phyloP scores from a whole-genome alignment of 805 yeast species.

The Wickerhamomyces alni region DNA sequence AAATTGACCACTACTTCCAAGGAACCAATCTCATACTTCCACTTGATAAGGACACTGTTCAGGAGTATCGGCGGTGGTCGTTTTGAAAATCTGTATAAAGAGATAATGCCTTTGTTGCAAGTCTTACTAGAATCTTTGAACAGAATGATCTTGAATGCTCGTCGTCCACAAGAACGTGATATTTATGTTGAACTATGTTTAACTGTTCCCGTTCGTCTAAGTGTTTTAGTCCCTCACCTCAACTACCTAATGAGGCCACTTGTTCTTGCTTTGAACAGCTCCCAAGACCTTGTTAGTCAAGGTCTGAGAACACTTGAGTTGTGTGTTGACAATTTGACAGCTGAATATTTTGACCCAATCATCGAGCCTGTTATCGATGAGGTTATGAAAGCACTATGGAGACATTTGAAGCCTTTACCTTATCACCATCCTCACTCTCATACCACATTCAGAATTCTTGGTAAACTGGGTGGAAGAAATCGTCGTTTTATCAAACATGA shows the following conservation, averaged over 20 bases:
- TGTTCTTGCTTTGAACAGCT: constrained; percentile 83
- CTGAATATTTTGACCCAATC: constrained; percentile 95
- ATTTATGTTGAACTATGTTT: constrained; percentile 91
- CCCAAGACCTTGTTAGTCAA: constrained; percentile 88
- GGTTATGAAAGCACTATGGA: constrained; percentile 90
- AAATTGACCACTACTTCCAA: constrained; percentile 76
- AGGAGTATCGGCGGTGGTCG: constrained; percentile 96
- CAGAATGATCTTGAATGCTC: constrained; percentile 73
- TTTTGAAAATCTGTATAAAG: constrained; percentile 87
- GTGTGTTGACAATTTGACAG: constrained; percentile 93
- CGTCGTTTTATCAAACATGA: constrained; percentile 79
- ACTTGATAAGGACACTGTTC: constrained; percentile 81
- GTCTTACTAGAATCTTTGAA: constrained; percentile 81
- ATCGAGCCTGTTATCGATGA: constrained; percentile 95
- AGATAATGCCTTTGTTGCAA: constrained; percentile 86
- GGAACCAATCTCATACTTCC: constrained; percentile 87
- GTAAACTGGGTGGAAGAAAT: constrained; percentile 95
- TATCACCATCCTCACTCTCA: constrained; percentile 94
- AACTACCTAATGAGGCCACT: constrained; percentile 86
- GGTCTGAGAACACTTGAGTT: constrained; percentile 92
- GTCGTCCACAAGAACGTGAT: constrained; percentile 87
- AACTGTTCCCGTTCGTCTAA: constrained; percentile 91
- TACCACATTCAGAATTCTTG: constrained; percentile 86
- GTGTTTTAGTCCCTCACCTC: constrained; percentile 90
- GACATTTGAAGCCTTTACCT: constrained; percentile 85